Percentiles rank a stretch among this genome's conserved stretches.
Evolutionary conservation across 1,284 basidiomycete genomes (phyloP).

Genomic region (Hemileia vastatrix): DNA sequence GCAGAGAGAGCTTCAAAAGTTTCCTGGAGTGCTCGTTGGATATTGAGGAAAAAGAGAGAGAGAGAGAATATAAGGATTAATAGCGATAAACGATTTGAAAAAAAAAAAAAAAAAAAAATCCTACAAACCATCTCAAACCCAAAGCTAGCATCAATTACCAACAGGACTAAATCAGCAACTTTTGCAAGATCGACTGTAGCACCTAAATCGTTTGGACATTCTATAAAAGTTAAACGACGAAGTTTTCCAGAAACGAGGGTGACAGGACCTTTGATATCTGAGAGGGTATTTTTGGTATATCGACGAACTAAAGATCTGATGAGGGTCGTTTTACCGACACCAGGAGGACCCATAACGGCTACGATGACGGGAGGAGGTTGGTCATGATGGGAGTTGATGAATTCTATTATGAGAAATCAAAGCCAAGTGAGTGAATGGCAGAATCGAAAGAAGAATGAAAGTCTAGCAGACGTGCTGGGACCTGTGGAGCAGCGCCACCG

Average conservation of each 20-base stretch:
- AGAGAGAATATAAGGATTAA: background rate
- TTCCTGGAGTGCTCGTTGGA: too few relatives aligned
- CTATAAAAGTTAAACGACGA: constrained; percentile 83
- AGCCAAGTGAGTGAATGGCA: background rate
- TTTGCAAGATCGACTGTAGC: constrained; percentile 98
- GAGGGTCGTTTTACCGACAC: constrained; percentile 93
- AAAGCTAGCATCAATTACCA: constrained; percentile 96
- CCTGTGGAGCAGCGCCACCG: constrained; percentile 11
- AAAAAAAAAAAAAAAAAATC: background rate
- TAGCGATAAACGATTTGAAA: background rate
- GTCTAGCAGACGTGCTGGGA: background rate
- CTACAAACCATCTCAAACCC: constrained; percentile 89
- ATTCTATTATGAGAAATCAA: too few relatives aligned
- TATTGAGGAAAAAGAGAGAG: too few relatives aligned
- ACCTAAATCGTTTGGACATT: constrained; percentile 95
- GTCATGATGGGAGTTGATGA: constrained; percentile 53
- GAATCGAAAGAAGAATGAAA: background rate
- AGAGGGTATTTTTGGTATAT: constrained; percentile 88
- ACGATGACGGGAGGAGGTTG: constrained; percentile 88
- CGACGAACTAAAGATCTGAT: constrained; percentile 82
- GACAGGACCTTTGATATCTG: constrained; percentile 82
- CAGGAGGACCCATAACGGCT: constrained; percentile 93
- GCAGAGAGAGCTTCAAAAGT: constrained; percentile 98
- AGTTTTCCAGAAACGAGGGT: constrained; percentile 91
- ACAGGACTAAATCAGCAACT: constrained; percentile 84